These are phyloP conservation scores for Neofusicoccum laricinum DNA, from an alignment of 2,329 filamentous ascomycete species.

Conservation along the genomic window DNA sequence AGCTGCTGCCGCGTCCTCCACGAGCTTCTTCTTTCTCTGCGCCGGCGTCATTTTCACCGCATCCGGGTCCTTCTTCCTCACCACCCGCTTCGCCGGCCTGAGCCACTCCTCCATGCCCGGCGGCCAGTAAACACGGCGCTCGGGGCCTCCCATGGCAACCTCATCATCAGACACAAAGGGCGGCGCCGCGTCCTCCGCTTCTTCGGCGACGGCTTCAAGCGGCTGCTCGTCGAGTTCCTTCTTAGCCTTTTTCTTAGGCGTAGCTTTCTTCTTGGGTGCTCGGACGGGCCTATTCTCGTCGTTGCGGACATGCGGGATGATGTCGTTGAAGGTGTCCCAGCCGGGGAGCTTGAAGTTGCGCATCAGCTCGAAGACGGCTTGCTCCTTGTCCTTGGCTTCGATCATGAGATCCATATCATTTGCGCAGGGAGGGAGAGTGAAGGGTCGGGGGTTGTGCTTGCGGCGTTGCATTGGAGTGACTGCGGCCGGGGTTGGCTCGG, in stretches of 20 bases:
- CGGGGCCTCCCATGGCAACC: slow-evolving; percentile 79
- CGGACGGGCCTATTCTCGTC: slow-evolving; percentile 65
- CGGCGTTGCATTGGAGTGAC: slow-evolving; percentile 74
- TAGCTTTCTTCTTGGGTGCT: slow-evolving; percentile 38
- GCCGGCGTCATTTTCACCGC: slow-evolving; percentile 28
- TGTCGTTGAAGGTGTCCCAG: slow-evolving; percentile 69
- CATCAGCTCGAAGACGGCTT: slow-evolving; percentile 94
- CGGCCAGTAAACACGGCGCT: slow-evolving; percentile 86
- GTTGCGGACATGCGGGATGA: slow-evolving; percentile 71
- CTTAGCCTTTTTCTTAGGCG: slow-evolving; percentile 44
- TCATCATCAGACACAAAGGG: slow-evolving; percentile 62
- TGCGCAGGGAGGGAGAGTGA: slow-evolving; percentile 76
- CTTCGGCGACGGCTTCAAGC: slow-evolving; percentile 37
- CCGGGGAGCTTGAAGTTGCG: slow-evolving; percentile 80
- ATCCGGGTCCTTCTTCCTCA: slow-evolving; percentile 53
- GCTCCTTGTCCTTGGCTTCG: slow-evolving; percentile 96
- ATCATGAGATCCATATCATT: slow-evolving; percentile 96
- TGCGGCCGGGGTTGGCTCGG: slow-evolving; percentile 72
- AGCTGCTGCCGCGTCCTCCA: slow-evolving; percentile 16
- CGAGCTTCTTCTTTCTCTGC: slow-evolving; percentile 33
- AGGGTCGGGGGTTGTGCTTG: slow-evolving; percentile 80
- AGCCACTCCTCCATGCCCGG: slow-evolving; percentile 88
- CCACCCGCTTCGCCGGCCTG: slow-evolving; percentile 70
- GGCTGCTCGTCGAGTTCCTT: slow-evolving; percentile 36
- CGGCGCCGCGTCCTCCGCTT: slow-evolving; percentile 31